Evolutionary conservation across 441 rosid genomes (phyloP), one percentile per base, ranked within the genome.

Genomic region (Arabidopsis lyrata): DNA sequence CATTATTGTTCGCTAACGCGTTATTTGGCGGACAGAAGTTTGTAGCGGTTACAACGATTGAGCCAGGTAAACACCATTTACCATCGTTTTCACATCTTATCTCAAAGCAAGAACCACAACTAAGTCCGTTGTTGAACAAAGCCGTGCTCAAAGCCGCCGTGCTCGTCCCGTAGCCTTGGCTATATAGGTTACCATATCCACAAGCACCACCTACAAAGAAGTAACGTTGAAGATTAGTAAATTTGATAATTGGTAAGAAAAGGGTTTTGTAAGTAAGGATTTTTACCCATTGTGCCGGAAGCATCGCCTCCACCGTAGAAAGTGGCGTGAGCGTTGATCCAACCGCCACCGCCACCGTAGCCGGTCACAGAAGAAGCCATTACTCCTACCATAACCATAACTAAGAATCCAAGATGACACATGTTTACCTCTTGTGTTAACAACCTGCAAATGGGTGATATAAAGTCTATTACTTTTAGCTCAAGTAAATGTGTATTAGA

Each of bases 251-350:
- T 18, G 3, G 11, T 50, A 16, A 50, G 22, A 53, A 41, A 63
- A 18, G 8, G 13, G 16, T 27, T 52, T 52, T 61, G 73, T 59
- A 13, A 3, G 29, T 22, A 49, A 49, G 6, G 13, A 20, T 3
- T 1, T 45, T 35, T 85, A 89, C 98, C 98, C 98, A 93, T 91
- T 38, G 97, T 91, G 52, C 98, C 98, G 12, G 98, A 85, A 69
- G 98, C 98, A 77, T 93, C 98, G 14, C 97, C 92, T 5, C 97
- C 98, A 0, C 98, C 98, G 29, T 93, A 93, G 86, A 93, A 93
- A 8, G 98, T 91, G 45, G 98, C 98, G 70, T 87, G 97, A 61
- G 96, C 98, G 62, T 81, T 84, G 39, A 77, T 84, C 97, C 98
- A 93, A 47, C 89, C 86, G 49, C 87, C 94, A 45, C 88, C 86